Evolutionary conservation across 495 filamentous ascomycete genomes (phyloP).

Genomic region (Mycothermus thermophilus): DNA sequence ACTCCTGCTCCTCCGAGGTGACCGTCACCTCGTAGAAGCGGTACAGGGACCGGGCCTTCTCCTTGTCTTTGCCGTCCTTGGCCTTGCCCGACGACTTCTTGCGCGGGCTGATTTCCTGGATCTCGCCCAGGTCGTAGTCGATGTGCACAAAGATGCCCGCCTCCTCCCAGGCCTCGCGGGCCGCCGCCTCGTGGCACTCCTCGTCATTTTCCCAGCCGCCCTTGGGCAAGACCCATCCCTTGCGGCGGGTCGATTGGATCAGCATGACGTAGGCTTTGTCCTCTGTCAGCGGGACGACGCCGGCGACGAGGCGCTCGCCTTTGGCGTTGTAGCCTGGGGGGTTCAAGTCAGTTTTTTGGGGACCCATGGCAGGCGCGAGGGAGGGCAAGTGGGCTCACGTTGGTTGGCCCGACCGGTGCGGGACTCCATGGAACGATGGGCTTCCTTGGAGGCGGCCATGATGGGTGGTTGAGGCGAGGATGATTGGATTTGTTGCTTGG

Average conservation of each 20-base stretch:
- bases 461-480: no score
- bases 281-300: conserved; percentile 63
- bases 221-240: conserved; percentile 91
- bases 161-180: conserved; percentile 94
- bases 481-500: no score
- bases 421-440: conserved; percentile 60
- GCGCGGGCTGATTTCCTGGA: conserved; percentile 59
- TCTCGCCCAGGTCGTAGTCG: conserved; percentile 68
- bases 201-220: conserved; percentile 97
- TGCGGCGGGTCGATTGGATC: conserved; percentile 77
- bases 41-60: conserved; percentile 64
- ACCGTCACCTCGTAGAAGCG: conserved; percentile 83
- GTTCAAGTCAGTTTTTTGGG: conserved; percentile 26
- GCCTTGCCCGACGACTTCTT: conserved; percentile 28
- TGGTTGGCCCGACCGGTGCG: conserved; percentile 64
- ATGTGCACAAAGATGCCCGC: conserved; percentile 78
- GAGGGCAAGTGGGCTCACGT: conserved; percentile 45
- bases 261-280: conserved; percentile 68
- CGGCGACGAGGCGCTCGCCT: conserved; percentile 90
- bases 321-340: conserved; percentile 70
- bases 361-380: conserved; percentile 1
- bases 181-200: conserved; percentile 41
- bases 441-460: no score
- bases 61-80: conserved; percentile 20
- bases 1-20: conserved; percentile 64